Evolutionary conservation across 2,329 filamentous ascomycete species (phyloP).

Genomic region (Phialophora chinensis): DNA sequence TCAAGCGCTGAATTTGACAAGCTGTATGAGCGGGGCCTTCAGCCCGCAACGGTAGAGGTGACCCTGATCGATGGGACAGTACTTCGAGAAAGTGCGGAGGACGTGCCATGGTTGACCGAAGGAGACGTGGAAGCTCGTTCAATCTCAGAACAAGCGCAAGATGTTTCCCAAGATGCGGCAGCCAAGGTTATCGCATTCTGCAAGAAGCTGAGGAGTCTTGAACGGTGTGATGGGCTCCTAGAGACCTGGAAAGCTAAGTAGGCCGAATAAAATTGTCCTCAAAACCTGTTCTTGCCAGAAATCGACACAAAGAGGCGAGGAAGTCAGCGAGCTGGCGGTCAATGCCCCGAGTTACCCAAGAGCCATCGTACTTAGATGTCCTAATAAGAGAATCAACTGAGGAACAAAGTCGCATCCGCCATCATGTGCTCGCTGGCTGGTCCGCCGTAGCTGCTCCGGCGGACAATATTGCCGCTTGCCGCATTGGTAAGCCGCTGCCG

Average conservation of each 20-base stretch:
- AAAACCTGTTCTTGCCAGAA: background rate
- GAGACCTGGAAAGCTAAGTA: background rate
- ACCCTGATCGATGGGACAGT: conserved; percentile 10
- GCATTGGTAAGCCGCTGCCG: background rate
- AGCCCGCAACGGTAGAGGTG: conserved; percentile 26
- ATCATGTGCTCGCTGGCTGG: background rate
- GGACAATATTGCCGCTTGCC: background rate
- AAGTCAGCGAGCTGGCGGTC: background rate
- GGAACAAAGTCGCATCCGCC: background rate
- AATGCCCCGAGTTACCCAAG: background rate
- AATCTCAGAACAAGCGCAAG: background rate
- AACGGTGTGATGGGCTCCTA: background rate
- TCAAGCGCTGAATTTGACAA: conserved; percentile 18
- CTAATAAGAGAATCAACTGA: background rate
- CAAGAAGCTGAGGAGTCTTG: conserved; percentile 5
- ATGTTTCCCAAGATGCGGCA: conserved; percentile 1
- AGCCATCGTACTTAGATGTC: background rate
- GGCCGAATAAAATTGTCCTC: background rate
- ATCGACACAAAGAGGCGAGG: background rate
- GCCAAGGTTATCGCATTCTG: conserved; percentile 5
- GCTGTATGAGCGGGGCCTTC: conserved; percentile 15
- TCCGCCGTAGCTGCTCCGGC: background rate
- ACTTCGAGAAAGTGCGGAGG: background rate
- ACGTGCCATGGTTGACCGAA: conserved; percentile 26
- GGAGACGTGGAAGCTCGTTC: conserved; percentile 19